Conservation (phyloP, 2,329 filamentous ascomycete species). For the Metarhizium rileyi region DNA sequence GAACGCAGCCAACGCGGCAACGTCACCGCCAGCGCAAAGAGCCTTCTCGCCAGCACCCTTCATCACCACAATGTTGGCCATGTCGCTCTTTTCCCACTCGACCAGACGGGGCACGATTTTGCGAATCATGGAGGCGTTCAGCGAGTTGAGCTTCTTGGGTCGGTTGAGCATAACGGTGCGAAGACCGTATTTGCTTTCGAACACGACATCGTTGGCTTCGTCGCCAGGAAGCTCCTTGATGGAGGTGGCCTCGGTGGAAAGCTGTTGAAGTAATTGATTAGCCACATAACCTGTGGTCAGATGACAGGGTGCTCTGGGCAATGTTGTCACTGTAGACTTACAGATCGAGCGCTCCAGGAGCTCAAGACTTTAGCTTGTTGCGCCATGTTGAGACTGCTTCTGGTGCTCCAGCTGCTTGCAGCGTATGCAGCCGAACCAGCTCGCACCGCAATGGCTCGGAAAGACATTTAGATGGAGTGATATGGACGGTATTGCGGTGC, state of each 20-base stretch:
- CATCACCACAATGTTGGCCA: slow-evolving; percentile 87
- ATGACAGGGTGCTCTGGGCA: slow-evolving; percentile 1
- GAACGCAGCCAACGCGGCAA: slow-evolving; percentile 63
- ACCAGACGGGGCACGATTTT: slow-evolving; percentile 85
- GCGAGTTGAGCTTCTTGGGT: slow-evolving; percentile 81
- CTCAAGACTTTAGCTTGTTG: slow-evolving; percentile 65
- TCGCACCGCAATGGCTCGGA: slow-evolving; percentile 41
- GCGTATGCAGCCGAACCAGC: slow-evolving; percentile 41
- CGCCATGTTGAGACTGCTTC: slow-evolving; percentile 55
- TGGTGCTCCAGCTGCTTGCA: slow-evolving; percentile 32
- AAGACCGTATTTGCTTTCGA: slow-evolving; percentile 79
- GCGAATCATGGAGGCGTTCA: slow-evolving; percentile 88
- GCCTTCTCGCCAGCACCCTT: slow-evolving; percentile 80
- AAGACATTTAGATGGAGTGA: slow-evolving; percentile 40
- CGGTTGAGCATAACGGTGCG: slow-evolving; percentile 92
- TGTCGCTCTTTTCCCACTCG: slow-evolving; percentile 91
- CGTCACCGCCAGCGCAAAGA: slow-evolving; percentile 91
- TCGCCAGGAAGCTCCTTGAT: slow-evolving; percentile 55
- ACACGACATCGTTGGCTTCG: slow-evolving; percentile 83
- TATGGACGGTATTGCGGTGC: slow-evolving; percentile 15
- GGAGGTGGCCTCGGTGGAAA: slow-evolving; percentile 24
- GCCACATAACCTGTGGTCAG: slow-evolving; percentile 2
- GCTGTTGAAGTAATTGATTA: slow-evolving; percentile 12
- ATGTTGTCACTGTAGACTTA: slow-evolving; percentile 7
- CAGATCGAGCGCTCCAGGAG: slow-evolving; percentile 33